phyloP scores from a whole-genome alignment of 495 filamentous ascomycete species.

The Hypoxylon fuscum region DNA sequence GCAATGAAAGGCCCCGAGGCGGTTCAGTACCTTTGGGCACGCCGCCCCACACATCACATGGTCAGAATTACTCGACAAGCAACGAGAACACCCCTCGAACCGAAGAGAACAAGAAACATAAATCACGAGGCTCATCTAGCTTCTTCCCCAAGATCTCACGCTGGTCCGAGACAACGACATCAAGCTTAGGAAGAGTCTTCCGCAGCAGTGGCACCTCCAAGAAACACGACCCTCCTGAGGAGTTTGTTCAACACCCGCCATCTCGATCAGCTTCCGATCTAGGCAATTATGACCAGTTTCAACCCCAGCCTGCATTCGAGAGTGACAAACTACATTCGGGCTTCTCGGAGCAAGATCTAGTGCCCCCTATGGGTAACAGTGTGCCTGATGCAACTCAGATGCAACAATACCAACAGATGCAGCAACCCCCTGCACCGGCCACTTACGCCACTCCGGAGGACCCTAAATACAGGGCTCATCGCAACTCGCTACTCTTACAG shows the following conservation, averaged over 20 bases:
- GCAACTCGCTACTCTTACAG: slow-evolving; percentile 85
- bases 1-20: slow-evolving; percentile 59
- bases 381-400: slow-evolving; percentile 15
- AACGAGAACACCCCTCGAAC: slow-evolving; percentile 79
- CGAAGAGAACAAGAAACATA: slow-evolving; percentile 87
- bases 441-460: slow-evolving; percentile 71
- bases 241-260: slow-evolving; percentile 50
- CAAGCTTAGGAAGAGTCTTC: slow-evolving; percentile 63
- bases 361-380: slow-evolving; percentile 23
- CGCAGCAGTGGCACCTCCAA: slow-evolving; percentile 58
- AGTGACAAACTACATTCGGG: slow-evolving; percentile 77
- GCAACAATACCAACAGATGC: slow-evolving; percentile 32
- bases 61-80: slow-evolving; percentile 56
- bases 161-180: slow-evolving; percentile 96
- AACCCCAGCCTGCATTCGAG: slow-evolving; percentile 70
- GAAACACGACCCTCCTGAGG: slow-evolving; percentile 55
- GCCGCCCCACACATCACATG: slow-evolving; percentile 65
- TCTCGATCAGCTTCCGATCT: slow-evolving; percentile 80
- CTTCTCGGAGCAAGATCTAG: slow-evolving; percentile 62
- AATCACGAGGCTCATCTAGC: slow-evolving; percentile 86
- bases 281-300: slow-evolving; percentile 69
- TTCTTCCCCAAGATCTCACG: slow-evolving; percentile 91
- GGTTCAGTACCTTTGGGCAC: slow-evolving; percentile 75
- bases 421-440: slow-evolving; percentile 43
- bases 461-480: slow-evolving; percentile 90